phyloP scores from a whole-genome alignment of 1,284 basidiomycete species.

The Sutorius eximius region DNA sequence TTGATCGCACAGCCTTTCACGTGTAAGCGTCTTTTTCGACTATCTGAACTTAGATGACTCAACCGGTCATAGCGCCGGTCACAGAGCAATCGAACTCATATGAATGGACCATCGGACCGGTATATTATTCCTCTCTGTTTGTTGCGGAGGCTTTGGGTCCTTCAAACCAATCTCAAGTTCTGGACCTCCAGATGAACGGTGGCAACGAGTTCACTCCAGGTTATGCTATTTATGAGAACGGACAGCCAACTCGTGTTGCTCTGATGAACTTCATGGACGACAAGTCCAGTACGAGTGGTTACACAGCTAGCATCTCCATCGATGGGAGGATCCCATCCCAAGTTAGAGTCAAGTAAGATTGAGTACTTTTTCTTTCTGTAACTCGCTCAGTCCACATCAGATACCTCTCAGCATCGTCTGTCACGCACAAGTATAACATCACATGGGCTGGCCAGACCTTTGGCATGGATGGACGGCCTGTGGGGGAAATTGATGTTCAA shows the following conservation, averaged over 20 bases:
- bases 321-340: not conserved
- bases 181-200: conserved; percentile 56
- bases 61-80: not conserved
- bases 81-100: not conserved
- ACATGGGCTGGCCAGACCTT: conserved; percentile 50
- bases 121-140: conserved; percentile 58
- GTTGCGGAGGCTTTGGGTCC: conserved; percentile 68
- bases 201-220: conserved; percentile 59
- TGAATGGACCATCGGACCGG: not conserved
- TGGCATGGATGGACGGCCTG: conserved; percentile 65
- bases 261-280: conserved; percentile 50
- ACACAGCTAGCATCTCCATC: not conserved
- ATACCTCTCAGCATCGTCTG: not conserved
- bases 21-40: conserved; percentile 21
- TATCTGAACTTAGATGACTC: not conserved
- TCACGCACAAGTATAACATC: not conserved
- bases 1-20: conserved; percentile 31
- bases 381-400: not conserved
- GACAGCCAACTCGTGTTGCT: conserved; percentile 53
- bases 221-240: conserved; percentile 72
- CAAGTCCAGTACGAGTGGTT: not conserved
- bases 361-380: not conserved
- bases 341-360: not conserved
- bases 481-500: conserved; percentile 47
- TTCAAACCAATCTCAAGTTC: conserved; percentile 56